Conservation (phyloP, 352 stramenopile species). For the Globisporangium cylindrosporum region DNA sequence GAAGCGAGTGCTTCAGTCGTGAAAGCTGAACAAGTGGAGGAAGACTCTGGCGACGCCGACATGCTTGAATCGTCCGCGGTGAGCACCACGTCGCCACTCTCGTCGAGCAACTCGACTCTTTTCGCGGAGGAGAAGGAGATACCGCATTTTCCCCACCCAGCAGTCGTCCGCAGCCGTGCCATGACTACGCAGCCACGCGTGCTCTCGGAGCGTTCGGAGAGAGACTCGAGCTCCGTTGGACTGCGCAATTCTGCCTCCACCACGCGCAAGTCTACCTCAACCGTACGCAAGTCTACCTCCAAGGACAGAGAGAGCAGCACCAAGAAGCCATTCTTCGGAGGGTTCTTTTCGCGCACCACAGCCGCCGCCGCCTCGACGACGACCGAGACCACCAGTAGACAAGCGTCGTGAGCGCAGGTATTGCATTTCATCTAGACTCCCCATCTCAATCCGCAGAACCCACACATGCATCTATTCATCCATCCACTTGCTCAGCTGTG, state of each 20-base stretch:
- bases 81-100: constrained; percentile 18
- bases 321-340: constrained; percentile 41
- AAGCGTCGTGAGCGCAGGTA: neutral
- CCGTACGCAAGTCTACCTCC: constrained; percentile 19
- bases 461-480: neutral
- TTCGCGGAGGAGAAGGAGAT: constrained; percentile 11
- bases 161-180: constrained; percentile 1
- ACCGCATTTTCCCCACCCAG: neutral
- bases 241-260: constrained; percentile 18
- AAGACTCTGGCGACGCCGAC: constrained; percentile 1
- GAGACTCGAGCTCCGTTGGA: constrained; percentile 7
- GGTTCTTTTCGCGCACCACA: constrained; percentile 33
- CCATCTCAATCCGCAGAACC: neutral
- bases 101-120: constrained; percentile 16
- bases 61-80: constrained; percentile 12
- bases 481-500: neutral
- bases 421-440: neutral
- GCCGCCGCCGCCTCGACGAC: neutral
- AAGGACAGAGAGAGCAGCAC: constrained; percentile 10
- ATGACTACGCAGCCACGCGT: constrained; percentile 17
- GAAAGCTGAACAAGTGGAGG: constrained; percentile 14
- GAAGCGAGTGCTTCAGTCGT: neutral
- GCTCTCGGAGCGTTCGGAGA: neutral
- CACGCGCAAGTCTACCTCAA: constrained; percentile 20
- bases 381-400: neutral